Evolutionary conservation across 176 grass and related monocot genomes (phyloP), one percentile per base, ranked within the genome.

Genomic region (Oryza nivara): DNA sequence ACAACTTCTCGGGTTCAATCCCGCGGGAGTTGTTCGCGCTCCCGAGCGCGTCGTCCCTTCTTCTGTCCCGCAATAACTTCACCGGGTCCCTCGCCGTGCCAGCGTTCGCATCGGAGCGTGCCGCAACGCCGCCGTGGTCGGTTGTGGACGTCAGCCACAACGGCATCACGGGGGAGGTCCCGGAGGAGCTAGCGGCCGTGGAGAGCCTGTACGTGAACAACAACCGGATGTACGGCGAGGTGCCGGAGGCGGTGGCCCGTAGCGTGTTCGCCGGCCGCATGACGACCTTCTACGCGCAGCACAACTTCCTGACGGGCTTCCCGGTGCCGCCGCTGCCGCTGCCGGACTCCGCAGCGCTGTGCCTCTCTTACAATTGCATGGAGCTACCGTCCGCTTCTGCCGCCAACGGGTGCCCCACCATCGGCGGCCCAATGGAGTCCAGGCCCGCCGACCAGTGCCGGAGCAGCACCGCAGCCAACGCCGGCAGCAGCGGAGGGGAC

Each of bases 341-440:
- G 68, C 94, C 94, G 30, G 90, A 90, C 22, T 94, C 90, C 19
- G 81, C 80, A 9, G 80, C 94, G 77, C 82, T 97, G 2, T 97
- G 94, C 82, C 94, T 97, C 38, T 90, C 92, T 0, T 94, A 97
- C 88, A 97, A 97, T 79, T 97, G 94, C 85, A 89, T 94, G 90
- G 90, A 84, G 54, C 83, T 92, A 15, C 86, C 92, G 38, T 87
- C 85, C 48, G 63, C 84, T 1, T 68, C 84, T 1, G 60, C 86
- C 3, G 75, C 83, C 40, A 74, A 81, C 28, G 85, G 85, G 0
- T 97, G 94, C 88, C 94, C 94, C 22, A 72, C 68, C 76, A 89
- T 90, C 30, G 94, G 88, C 13, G 94, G 92, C 10, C 87, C 92
- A 4, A 73, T 87, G 16, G 82, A 87, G 80, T 74, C 92, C 61